Conservation (phyloP, 371 early-diverging fungal genomes). For the Rhizomucor pusillus region DNA sequence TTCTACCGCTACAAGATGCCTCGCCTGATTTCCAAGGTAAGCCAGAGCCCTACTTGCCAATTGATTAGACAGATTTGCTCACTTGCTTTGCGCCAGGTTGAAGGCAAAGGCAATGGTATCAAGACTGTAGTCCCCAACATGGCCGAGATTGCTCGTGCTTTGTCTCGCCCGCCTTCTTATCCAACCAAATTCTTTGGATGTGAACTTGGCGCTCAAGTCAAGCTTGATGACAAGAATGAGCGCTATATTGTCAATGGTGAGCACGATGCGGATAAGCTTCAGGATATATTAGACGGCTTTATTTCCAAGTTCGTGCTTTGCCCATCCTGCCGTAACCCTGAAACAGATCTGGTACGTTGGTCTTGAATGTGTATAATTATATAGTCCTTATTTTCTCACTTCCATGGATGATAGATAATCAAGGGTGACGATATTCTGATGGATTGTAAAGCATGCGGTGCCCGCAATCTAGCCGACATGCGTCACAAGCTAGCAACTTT, state of each 20-base stretch:
- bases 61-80: neutral
- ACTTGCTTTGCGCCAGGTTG: conserved; percentile 60
- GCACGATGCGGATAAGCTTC: conserved; percentile 90
- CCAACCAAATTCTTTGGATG: conserved; percentile 95
- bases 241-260: conserved; percentile 98
- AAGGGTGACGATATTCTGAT: conserved; percentile 74
- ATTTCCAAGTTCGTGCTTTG: conserved; percentile 98
- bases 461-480: conserved; percentile 82
- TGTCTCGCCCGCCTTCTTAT: conserved; percentile 90
- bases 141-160: conserved; percentile 90
- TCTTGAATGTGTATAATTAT: neutral
- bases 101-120: conserved; percentile 99
- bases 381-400: neutral
- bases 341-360: conserved; percentile 85
- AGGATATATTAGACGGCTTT: conserved; percentile 88
- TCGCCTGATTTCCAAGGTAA: conserved; percentile 78
- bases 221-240: conserved; percentile 87
- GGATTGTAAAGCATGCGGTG: conserved; percentile 94
- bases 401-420: conserved; percentile 45
- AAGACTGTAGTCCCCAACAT: conserved; percentile 99
- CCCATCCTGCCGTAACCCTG: conserved; percentile 95
- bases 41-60: neutral
- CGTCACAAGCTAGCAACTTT: conserved; percentile 87
- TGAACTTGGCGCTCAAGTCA: conserved; percentile 96
- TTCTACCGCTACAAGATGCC: conserved; percentile 99